Base-by-base conservation (phyloP, 805 yeast species). In the Maudiozyma bulderi region DNA sequence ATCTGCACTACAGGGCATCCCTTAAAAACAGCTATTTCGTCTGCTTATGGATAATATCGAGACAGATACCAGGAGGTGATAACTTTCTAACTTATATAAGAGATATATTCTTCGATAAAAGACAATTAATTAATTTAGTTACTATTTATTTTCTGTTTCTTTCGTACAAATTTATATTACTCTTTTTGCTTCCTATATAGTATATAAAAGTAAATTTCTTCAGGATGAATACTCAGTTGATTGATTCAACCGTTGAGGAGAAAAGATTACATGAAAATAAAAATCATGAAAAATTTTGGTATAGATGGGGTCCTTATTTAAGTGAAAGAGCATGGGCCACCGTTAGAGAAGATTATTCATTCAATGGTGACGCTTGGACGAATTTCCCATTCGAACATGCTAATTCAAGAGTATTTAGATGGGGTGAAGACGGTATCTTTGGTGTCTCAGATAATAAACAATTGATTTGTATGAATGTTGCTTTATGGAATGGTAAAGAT, bases 361-460 rank as follows among this genome's bases (percentile, higher is more conserved):
- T 68, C 47, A 77, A 81, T 55, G 97, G 97, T 41, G 88, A 88
- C 57, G 96, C 96, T 3, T 89, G 97, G 97, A 75, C 81, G 40
- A 80, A 81, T 57, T 90, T 89, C 67, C 86, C 95, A 9, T 88
- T 87, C 64, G 95, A 87, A 52, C 88, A 86, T 53, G 84, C 95
- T 1, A 74, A 80, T 51, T 76, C 89, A 15, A 72, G 97, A 55
- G 80, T 86, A 13, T 89, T 85, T 65, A 73, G 97, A 40, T 89
- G 97, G 97, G 95, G 96, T 44, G 97, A 90, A 66, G 96, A 89
- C 63, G 97, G 97, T 1, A 70, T 89, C 55, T 95, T 91, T 8
- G 97, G 97, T 44, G 83, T 87, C 20, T 78, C 86, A 52, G 97
- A 89, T 63, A 80, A 85, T 53, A 88, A 85, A 60, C 96, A 86